These are phyloP conservation scores for Carex scoparia DNA, from an alignment of 176 grass and related monocot genomes.

Conservation along the genomic window DNA sequence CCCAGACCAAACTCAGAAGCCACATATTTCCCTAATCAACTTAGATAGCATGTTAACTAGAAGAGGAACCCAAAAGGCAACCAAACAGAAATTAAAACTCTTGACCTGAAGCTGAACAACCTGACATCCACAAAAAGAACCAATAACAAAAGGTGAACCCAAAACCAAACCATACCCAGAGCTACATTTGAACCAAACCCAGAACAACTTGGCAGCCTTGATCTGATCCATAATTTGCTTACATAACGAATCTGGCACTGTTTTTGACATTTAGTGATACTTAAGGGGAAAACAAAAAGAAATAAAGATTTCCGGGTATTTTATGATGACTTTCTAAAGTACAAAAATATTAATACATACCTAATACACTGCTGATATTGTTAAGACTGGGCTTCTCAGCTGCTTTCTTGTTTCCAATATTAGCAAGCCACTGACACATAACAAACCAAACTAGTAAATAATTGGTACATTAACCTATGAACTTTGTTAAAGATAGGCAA, in stretches of 20 bases:
- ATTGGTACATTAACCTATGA: neutral
- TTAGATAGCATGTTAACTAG: neutral
- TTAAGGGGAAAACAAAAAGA: neutral
- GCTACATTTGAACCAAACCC: neutral
- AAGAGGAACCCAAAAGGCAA: neutral
- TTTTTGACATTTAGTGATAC: neutral
- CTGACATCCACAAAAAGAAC: neutral
- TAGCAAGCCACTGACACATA: constrained; percentile 66
- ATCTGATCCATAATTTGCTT: neutral
- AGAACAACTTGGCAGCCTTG: neutral
- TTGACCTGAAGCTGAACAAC: neutral
- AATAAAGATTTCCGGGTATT: neutral
- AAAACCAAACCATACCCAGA: neutral
- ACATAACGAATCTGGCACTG: neutral
- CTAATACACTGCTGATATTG: constrained; percentile 35
- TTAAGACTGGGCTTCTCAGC: constrained; percentile 40
- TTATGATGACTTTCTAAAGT: neutral
- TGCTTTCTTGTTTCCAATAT: constrained; percentile 54
- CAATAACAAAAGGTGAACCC: neutral
- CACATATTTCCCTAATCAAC: neutral
- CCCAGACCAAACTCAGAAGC: neutral
- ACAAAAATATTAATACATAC: constrained; percentile 29
- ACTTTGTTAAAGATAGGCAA: constrained; percentile 12
- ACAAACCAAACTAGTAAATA: constrained; percentile 15
- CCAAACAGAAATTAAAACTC: neutral